A percentile compares a stretch with the other conserved stretches of the same genome.
Evolutionary conservation across 192 early-diverging fungal species (phyloP).

Genomic region (Gigaspora rosea): DNA sequence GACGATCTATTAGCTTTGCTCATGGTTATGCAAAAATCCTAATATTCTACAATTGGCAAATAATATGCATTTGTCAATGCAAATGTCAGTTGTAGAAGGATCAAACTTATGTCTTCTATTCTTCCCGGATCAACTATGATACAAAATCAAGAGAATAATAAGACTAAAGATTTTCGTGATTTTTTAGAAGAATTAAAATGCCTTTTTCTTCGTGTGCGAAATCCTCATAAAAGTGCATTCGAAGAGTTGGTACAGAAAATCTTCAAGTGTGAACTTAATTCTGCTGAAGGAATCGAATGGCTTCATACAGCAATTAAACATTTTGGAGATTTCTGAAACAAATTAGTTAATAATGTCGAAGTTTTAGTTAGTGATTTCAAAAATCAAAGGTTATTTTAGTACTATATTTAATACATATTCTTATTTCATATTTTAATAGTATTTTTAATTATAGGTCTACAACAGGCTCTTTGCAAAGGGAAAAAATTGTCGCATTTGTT

Average conservation of each 20-base stretch:
- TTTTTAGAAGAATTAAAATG: not conserved
- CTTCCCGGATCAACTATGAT: not conserved
- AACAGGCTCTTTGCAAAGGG: not conserved
- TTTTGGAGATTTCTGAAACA: not conserved
- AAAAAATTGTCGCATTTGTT: not conserved
- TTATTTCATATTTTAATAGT: not conserved
- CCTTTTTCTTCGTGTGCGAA: not conserved
- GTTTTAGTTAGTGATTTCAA: not conserved
- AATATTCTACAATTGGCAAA: not conserved
- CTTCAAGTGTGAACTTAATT: not conserved
- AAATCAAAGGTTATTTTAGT: not conserved
- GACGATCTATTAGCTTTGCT: not conserved
- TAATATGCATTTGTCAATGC: conserved; percentile 1
- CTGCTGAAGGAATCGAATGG: not conserved
- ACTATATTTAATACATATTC: not conserved
- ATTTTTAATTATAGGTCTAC: not conserved
- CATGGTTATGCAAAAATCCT: not conserved
- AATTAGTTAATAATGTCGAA: not conserved
- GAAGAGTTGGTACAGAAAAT: not conserved
- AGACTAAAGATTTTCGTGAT: not conserved
- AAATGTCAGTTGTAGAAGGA: not conserved
- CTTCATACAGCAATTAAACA: not conserved
- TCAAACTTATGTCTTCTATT: not conserved
- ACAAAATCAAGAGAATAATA: not conserved
- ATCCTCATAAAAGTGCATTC: not conserved